Conservation (phyloP, 352 stramenopile genomes). For the Phytopythium vexans region DNA sequence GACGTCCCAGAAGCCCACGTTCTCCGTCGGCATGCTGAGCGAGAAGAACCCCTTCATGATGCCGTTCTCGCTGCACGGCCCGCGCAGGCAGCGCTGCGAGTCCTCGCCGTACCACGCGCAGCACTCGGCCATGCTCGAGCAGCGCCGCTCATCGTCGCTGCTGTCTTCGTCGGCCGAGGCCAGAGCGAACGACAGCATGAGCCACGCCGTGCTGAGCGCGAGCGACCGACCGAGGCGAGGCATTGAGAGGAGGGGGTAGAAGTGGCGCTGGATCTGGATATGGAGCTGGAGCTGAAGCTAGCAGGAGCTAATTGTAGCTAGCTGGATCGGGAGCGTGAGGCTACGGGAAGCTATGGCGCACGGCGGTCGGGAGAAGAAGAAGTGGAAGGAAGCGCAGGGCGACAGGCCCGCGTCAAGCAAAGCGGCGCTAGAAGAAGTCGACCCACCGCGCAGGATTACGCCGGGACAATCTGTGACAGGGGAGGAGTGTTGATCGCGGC, state of each 20-base stretch:
- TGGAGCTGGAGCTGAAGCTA: neutral
- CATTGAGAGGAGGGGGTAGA: neutral
- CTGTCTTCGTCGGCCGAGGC: neutral
- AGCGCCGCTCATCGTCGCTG: conserved; percentile 17
- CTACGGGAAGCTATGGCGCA: no score
- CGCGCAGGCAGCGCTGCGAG: conserved; percentile 39
- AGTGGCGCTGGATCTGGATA: neutral
- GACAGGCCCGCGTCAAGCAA: no score
- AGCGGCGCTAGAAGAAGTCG: no score
- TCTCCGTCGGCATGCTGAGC: conserved; percentile 36
- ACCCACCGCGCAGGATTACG: no score
- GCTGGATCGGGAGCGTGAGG: no score
- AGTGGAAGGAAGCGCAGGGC: no score
- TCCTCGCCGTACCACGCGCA: conserved; percentile 34
- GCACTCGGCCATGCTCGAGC: conserved; percentile 34
- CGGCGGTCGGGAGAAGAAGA: no score
- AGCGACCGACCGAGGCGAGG: neutral
- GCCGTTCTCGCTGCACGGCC: conserved; percentile 28
- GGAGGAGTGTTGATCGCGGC: no score
- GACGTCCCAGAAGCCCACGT: conserved; percentile 39
- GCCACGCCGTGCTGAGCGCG: neutral
- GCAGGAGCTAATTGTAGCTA: no score
- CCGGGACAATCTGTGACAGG: no score
- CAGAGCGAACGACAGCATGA: neutral
- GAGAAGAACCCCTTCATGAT: conserved; percentile 52